Evolutionary conservation across 2,329 filamentous ascomycete genomes (phyloP), one percentile per base, ranked within the genome.

Genomic region (Hypoxylon sp.): DNA sequence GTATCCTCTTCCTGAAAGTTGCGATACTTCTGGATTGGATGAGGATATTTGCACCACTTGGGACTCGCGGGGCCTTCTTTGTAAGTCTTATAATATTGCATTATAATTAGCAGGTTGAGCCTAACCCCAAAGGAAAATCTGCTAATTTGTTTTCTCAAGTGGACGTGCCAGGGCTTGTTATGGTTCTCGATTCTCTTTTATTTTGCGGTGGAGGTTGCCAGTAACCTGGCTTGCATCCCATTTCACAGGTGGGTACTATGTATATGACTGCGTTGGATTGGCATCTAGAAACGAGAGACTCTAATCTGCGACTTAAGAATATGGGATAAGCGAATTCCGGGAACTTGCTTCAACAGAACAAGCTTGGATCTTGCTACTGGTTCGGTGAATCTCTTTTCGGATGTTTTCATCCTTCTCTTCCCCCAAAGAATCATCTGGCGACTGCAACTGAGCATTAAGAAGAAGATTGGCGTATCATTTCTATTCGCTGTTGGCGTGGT

Each of bases 401-500:
- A 43, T 21, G 17, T 21, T 21, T 43, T 43, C 38, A 43, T 43
- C 19, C 38, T 43, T 43, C 38, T 43, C 17, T 43, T 43, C 38
- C 38, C 38, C 17, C 38, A 43, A 10, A 43, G 38, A 19, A n/a
- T 43, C 3, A 43, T 43, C 4, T 43, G 38, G 38, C 17, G 17
- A 21, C 17, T 43, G 3, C 38, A 43, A 21, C 38, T 43, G 7
- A 43, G 38, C 38, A 43, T 13, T 2, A 43, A 43, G 38, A 43
- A 21, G 38, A 43, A 43, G 38, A 43, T 43, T 43, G 38, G 38
- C 11, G 38, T 43, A 17, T 43, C 38, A 43, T 43, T 43, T 43
- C 11, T 43, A 21, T 43, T 43, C 17, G 38, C 38, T 43, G 38
- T 43, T 21, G 38, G 38, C n/a, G 17, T 43, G 7, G 9, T 21